phyloP scores from a whole-genome alignment of 495 filamentous ascomycete genomes.

The Lentithecium fluviatile region DNA sequence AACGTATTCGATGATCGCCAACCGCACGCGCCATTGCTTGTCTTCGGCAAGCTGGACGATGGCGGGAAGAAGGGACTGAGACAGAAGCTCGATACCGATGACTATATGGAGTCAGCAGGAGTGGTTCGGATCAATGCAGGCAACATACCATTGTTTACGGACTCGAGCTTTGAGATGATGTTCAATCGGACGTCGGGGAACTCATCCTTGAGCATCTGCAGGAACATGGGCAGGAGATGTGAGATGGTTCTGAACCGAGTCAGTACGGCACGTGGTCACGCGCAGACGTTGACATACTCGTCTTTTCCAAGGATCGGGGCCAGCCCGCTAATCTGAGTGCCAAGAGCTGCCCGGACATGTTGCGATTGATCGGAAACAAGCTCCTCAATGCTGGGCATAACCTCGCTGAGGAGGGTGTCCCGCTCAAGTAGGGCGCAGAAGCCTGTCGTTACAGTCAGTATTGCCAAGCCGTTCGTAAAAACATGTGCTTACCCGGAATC shows the following conservation, averaged over 20 bases:
- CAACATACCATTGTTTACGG: constrained; percentile 83
- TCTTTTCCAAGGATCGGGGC: constrained; percentile 97
- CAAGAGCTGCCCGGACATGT: constrained; percentile 91
- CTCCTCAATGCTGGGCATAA: constrained; percentile 95
- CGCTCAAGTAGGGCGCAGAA: constrained; percentile 88
- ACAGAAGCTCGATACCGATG: constrained; percentile 95
- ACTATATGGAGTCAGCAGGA: constrained; percentile 51
- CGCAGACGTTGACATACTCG: constrained; percentile 62
- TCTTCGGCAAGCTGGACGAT: constrained; percentile 97
- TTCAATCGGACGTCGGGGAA: constrained; percentile 96
- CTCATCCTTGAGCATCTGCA: constrained; percentile 99
- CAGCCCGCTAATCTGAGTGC: constrained; percentile 94
- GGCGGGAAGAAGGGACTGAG: constrained; percentile 94
- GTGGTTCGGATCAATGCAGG: not conserved
- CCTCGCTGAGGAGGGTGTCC: constrained; percentile 86
- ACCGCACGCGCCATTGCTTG: constrained; percentile 97
- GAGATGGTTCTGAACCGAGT: constrained; percentile 70
- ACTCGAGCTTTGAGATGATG: constrained; percentile 97
- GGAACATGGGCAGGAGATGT: constrained; percentile 97
- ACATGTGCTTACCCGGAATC: constrained; percentile 69
- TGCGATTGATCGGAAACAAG: constrained; percentile 94
- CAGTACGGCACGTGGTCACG: constrained; percentile 25
- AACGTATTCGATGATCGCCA: constrained; percentile 99
- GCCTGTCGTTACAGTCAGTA: constrained; percentile 52
- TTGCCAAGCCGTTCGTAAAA: constrained; percentile 14